Percentiles rank a stretch among this genome's conserved stretches.
Conservation (phyloP, 2,329 filamentous ascomycete genomes). For the Exophiala mesophila region DNA sequence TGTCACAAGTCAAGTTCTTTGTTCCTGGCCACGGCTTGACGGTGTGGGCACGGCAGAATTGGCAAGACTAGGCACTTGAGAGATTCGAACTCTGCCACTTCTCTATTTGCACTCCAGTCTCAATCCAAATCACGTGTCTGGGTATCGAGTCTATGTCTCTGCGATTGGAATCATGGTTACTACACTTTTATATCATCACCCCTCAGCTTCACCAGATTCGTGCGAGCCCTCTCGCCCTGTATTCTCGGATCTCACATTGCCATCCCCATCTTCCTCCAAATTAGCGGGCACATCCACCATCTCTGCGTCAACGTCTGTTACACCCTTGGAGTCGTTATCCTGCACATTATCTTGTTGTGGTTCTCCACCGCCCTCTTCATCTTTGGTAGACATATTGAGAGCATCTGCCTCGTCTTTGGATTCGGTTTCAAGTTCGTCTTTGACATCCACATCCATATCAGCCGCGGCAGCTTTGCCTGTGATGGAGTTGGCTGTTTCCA, state of each 20-base stretch:
- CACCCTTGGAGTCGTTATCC: background rate
- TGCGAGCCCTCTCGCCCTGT: background rate
- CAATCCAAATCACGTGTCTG: too few species aligned
- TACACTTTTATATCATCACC: too few species aligned
- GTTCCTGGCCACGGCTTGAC: too few species aligned
- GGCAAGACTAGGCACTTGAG: too few species aligned
- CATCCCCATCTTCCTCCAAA: background rate
- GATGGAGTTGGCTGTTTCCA: background rate
- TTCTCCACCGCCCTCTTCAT: background rate
- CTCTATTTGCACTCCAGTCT: too few species aligned
- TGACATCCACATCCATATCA: too few species aligned
- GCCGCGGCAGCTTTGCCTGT: background rate
- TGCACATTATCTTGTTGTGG: background rate
- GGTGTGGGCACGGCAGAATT: too few species aligned
- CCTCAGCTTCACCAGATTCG: background rate
- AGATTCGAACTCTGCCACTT: too few species aligned
- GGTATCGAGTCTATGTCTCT: too few species aligned
- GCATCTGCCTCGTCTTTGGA: background rate
- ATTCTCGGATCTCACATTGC: background rate
- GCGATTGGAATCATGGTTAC: too few species aligned
- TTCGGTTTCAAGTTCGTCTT: background rate
- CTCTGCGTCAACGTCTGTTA: background rate
- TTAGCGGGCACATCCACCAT: background rate
- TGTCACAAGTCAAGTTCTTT: too few species aligned
- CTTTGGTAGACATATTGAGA: background rate